Percentiles rank a stretch among this genome's conserved stretches.
Conservation (phyloP, 495 filamentous ascomycete genomes). For the Neurospora sp. region DNA sequence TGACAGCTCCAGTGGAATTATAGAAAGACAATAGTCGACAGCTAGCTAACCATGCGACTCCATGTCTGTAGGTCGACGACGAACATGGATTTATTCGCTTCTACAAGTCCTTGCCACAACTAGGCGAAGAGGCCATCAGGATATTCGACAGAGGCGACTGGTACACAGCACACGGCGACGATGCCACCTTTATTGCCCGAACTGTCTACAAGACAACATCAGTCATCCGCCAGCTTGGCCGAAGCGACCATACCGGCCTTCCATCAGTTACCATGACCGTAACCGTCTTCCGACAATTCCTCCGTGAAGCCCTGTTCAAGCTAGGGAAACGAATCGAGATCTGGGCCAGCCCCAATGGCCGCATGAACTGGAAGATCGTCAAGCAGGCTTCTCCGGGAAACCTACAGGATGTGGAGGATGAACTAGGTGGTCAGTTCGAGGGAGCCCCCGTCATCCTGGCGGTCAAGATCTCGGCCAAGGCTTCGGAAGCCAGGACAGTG, state of each 20-base stretch:
- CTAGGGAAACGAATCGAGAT: constrained; percentile 88
- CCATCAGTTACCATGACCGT: constrained; percentile 88
- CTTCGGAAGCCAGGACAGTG: constrained; percentile 72
- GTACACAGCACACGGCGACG: constrained; percentile 86
- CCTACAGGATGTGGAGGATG: constrained; percentile 93
- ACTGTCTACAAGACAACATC: constrained; percentile 97
- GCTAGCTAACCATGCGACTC: constrained; percentile 6
- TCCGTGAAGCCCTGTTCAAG: constrained; percentile 86
- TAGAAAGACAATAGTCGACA: not conserved
- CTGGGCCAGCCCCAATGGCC: constrained; percentile 60
- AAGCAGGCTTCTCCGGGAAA: constrained; percentile 95
- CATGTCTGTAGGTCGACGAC: constrained; percentile 65
- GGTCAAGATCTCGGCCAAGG: constrained; percentile 83
- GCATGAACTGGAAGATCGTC: constrained; percentile 79
- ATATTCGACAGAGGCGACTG: constrained; percentile 93
- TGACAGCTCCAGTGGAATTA: not conserved
- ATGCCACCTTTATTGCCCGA: constrained; percentile 88
- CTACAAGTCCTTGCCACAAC: constrained; percentile 67
- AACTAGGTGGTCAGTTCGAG: constrained; percentile 79
- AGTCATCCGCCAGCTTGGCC: constrained; percentile 80
- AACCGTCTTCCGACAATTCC: constrained; percentile 91
- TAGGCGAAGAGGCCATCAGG: constrained; percentile 64
- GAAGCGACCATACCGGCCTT: constrained; percentile 69
- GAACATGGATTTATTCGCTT: constrained; percentile 93
- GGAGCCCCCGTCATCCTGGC: constrained; percentile 87